These are phyloP conservation scores for Penicillium pancosmium DNA, from an alignment of 495 filamentous ascomycete genomes.

Conservation along the genomic window DNA sequence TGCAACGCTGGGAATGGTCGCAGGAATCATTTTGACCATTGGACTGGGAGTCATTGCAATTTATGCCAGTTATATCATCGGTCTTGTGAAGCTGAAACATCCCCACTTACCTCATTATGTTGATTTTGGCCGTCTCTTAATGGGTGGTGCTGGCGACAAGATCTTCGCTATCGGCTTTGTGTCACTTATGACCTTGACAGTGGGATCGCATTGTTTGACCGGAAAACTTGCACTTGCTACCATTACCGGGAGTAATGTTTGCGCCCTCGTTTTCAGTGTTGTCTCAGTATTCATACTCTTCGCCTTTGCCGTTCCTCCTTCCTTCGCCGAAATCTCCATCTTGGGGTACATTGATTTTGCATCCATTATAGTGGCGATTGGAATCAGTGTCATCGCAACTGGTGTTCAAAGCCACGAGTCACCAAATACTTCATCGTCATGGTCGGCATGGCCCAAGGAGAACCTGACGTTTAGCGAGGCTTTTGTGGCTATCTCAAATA, in stretches of 20 bases:
- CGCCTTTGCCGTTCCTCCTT: conserved; percentile 59
- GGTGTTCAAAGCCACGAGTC: conserved; percentile 46
- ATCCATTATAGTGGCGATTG: conserved; percentile 64
- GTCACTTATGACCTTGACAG: conserved; percentile 65
- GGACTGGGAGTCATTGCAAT: conserved; percentile 65
- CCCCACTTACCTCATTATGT: conserved; percentile 66
- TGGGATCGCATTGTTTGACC: conserved; percentile 69
- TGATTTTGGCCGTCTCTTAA: conserved; percentile 64
- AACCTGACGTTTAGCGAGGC: conserved; percentile 33
- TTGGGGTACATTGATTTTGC: conserved; percentile 61
- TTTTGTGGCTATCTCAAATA: conserved; percentile 66
- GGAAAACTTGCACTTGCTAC: conserved; percentile 67
- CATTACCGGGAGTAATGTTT: conserved; percentile 58
- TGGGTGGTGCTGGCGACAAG: conserved; percentile 60
- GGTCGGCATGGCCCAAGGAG: conserved; percentile 36
- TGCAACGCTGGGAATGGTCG: conserved; percentile 61
- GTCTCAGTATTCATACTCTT: conserved; percentile 62
- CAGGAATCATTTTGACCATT: conserved; percentile 51
- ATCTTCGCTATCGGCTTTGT: conserved; percentile 59
- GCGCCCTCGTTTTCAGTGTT: conserved; percentile 63
- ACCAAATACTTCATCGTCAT: conserved; percentile 20
- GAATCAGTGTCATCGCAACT: conserved; percentile 66
- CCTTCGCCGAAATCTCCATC: conserved; percentile 57
- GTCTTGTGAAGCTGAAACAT: conserved; percentile 65
- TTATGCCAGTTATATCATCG: conserved; percentile 70